Evolutionary conservation across 768 basidiomycete genomes (phyloP), one percentile per base, ranked within the genome.

Genomic region (Chalciporus pseudorubinellus): DNA sequence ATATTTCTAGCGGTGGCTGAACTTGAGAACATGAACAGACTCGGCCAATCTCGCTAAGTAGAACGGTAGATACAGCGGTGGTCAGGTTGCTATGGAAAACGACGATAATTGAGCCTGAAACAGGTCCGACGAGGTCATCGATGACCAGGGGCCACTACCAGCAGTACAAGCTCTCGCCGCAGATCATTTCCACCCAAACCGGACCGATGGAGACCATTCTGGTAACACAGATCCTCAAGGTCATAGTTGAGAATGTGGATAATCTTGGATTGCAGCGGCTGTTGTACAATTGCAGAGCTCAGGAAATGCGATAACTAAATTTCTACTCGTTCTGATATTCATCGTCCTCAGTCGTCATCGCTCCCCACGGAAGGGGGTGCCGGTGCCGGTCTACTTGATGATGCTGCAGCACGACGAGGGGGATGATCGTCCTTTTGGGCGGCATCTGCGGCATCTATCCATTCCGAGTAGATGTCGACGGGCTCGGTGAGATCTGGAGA

Each of bases 381-480:
- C 0, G 69, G 70, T n/a, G 58, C 62, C 18, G 65, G 58, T 59
- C 76, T 67, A 44, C 77, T 78, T 1, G 88, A 89, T 22, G 75
- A 77, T 31, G 68, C 65, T 8, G 76, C 71, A 3, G 81, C 76
- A 39, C 84, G 80, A 34, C 82, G 80, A 29, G 72, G 65, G 21
- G 72, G 62, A 4, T 76, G 75, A 16, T 79, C 80, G 44, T 86
- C 82, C 52, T 74, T 79, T 65, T 90, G 85, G 29, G 89, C 89
- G 9, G 87, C 85, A 65, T 92, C 89, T 6, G 89, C 87, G 44
- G 89, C 89, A 65, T 92, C 89, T 56, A 92, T 90, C 91, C 91
- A 93, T 64, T 91, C 89, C 7, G 90, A 91, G 66, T 92, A 93
- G 26, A 93, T 89, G 68, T 93, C 91, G 50, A 93, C 83, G 14